Conservation (phyloP, 2,329 filamentous ascomycete genomes). For the Arthrobotrys megalospora region DNA sequence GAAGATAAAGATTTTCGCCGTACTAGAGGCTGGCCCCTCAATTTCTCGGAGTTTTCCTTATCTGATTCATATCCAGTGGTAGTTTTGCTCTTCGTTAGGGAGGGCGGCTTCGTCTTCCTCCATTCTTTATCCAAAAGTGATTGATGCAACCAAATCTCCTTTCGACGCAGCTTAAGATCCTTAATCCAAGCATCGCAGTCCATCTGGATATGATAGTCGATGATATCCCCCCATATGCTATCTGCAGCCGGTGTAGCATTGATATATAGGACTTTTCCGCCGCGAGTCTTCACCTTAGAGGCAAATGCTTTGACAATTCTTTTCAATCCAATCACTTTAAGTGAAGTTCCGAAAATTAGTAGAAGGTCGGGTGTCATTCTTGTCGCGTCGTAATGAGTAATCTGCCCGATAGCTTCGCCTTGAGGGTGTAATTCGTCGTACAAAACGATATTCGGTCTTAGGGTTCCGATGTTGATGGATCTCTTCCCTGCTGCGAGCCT, state of each 20-base stretch:
- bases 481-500: slow-evolving; percentile 78
- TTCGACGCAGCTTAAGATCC: slow-evolving; percentile 74
- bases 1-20: slow-evolving; percentile 50
- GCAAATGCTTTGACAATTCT: slow-evolving; percentile 80
- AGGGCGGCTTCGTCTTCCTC: slow-evolving; percentile 48
- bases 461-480: slow-evolving; percentile 77
- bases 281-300: slow-evolving; percentile 77
- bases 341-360: slow-evolving; percentile 79
- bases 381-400: slow-evolving; percentile 78
- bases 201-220: slow-evolving; percentile 82
- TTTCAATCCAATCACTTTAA: slow-evolving; percentile 80
- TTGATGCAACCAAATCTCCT: slow-evolving; percentile 72
- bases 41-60: slow-evolving; percentile 47
- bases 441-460: slow-evolving; percentile 80
- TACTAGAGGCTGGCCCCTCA: slow-evolving; percentile 49
- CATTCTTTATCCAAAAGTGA: slow-evolving; percentile 53
- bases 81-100: slow-evolving; percentile 51
- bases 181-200: slow-evolving; percentile 81
- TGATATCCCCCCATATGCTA: slow-evolving; percentile 80
- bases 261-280: slow-evolving; percentile 80
- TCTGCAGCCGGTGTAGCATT: slow-evolving; percentile 81
- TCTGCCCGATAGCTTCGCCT: slow-evolving; percentile 77
- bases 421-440: slow-evolving; percentile 82
- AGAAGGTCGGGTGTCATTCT: slow-evolving; percentile 76
- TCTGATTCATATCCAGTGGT: slow-evolving; percentile 56